Evolutionary conservation across 495 filamentous ascomycete species (phyloP), one percentile per base, ranked within the genome.

Genomic region (Penicillium tannophilum): DNA sequence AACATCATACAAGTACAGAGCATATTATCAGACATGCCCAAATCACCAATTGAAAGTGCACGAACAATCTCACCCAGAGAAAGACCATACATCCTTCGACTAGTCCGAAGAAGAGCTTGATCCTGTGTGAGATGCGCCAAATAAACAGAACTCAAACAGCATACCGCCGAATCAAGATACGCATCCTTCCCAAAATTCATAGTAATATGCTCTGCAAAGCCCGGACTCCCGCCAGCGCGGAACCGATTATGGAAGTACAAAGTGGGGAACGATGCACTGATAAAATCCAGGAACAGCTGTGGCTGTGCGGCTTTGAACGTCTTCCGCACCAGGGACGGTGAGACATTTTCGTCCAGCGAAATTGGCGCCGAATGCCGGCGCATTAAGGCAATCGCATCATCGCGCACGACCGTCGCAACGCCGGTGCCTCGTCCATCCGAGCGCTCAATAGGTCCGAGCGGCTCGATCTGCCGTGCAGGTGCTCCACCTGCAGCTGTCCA

Each of bases 1-100:
- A 76, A 65, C 61, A 74, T 66, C 61, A 76, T 72, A 9, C 63
- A 55, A 3, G 71, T 64, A 46, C 69, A 67, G 1, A 76, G 51
- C 67, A 74, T 74, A 17, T 65, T 70, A 47, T 69, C 68, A 0
- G 68, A 72, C 44, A 62, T 61, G 3, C 67, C 68, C 6, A 61
- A 60, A 2, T 68, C 55, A 14, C 63, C 54, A 6, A 62, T 67
- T 1, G 63, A 48, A 0, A 75, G 47, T 4, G 68, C 70, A 8
- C 44, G 50, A 31, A 68, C 54, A 1, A 69, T 52, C 55, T 68
- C 66, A 8, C 62, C 26, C 35, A 75, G 54, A 1, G 68, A 62
- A 19, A 67, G 28, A 0, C 66, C 66, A 52, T 75, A 75, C 65
- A 73, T 63, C 9, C 65, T 58, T 6, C 69, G 70, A 58, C 70